Evolutionary conservation across 768 basidiomycete species (phyloP).

Genomic region (Boletus edulis): DNA sequence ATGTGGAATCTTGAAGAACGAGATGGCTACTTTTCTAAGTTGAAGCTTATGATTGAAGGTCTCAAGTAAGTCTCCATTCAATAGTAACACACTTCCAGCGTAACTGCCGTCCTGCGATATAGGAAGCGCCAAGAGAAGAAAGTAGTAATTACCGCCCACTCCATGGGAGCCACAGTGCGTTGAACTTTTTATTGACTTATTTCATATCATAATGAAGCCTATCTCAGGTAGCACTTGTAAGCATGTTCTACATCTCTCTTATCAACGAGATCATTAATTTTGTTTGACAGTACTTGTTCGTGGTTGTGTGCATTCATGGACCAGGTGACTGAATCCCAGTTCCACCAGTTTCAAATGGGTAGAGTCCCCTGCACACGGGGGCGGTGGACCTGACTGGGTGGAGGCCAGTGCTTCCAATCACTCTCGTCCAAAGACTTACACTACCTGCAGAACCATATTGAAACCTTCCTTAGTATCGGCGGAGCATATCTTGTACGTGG

Average conservation of each 20-base stretch:
- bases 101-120: neutral
- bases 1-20: conserved; percentile 90
- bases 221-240: conserved; percentile 46
- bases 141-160: conserved; percentile 81
- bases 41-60: conserved; percentile 80
- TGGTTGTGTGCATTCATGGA: neutral
- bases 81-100: neutral
- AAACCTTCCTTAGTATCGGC: conserved; percentile 78
- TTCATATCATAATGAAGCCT: conserved; percentile 35
- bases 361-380: conserved; percentile 78
- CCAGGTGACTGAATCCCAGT: conserved; percentile 3
- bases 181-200: neutral
- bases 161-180: conserved; percentile 80
- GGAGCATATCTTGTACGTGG: conserved; percentile 78
- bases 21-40: conserved; percentile 83
- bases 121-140: conserved; percentile 73
- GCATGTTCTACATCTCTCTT: conserved; percentile 17
- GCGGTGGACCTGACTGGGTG: conserved; percentile 86
- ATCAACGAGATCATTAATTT: conserved; percentile 3
- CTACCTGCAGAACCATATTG: conserved; percentile 67
- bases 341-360: conserved; percentile 88
- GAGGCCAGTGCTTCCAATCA: conserved; percentile 50
- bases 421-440: neutral
- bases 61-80: conserved; percentile 50
- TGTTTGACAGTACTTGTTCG: conserved; percentile 78